phyloP scores from a whole-genome alignment of 2,329 filamentous ascomycete species.

The Colletotrichum filicis region DNA sequence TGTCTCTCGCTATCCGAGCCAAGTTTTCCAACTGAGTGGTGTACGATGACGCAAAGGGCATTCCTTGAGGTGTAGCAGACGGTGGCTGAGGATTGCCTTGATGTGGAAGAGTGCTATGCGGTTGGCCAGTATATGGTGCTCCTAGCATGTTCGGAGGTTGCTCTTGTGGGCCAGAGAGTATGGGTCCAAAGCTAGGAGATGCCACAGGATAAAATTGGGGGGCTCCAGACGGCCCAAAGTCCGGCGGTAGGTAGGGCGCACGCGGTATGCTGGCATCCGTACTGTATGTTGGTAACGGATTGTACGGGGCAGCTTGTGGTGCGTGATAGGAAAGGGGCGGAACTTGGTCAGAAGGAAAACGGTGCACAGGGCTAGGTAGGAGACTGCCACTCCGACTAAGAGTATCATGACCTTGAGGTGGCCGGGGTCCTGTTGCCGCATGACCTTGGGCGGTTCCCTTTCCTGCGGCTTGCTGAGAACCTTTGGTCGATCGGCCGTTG shows the following conservation, averaged over 20 bases:
- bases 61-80: background rate
- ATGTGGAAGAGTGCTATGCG: background rate
- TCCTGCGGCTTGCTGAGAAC: background rate
- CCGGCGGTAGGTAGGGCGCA: background rate
- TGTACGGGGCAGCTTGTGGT: background rate
- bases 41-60: slow-evolving; percentile 38
- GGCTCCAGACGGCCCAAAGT: background rate
- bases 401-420: background rate
- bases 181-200: slow-evolving; percentile 44
- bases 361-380: background rate
- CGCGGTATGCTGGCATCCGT: background rate
- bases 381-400: background rate
- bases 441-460: slow-evolving; percentile 17
- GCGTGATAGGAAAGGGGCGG: background rate
- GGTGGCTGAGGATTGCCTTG: background rate
- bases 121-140: background rate
- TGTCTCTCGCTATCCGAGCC: slow-evolving; percentile 64
- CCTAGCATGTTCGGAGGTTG: background rate
- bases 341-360: background rate
- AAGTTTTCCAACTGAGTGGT: slow-evolving; percentile 62
- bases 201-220: background rate
- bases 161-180: background rate
- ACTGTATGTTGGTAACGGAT: background rate
- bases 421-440: background rate
- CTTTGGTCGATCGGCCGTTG: slow-evolving; percentile 57